Percentiles rank a stretch among this genome's conserved stretches.
Evolutionary conservation across 805 yeast species (phyloP).

Genomic region (Candida sanyiensis): DNA sequence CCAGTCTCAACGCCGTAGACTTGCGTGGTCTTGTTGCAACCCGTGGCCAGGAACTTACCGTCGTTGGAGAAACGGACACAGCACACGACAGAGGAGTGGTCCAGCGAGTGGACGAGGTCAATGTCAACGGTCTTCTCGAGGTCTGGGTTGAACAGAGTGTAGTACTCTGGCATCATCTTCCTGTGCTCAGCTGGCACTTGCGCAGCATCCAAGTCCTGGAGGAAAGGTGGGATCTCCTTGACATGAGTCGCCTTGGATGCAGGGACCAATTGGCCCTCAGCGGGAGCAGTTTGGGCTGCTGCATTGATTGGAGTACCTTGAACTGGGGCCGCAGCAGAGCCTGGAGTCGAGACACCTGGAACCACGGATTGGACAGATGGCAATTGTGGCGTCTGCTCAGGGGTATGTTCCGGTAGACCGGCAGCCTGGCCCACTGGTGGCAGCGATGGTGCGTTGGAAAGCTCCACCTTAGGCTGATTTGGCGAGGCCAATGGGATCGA

Average conservation of each 20-base stretch:
- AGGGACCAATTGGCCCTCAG: constrained; percentile 34
- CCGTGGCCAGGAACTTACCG: constrained; percentile 92
- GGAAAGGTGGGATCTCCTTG: constrained; percentile 77
- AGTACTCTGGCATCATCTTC: constrained; percentile 80
- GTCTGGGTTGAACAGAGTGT: constrained; percentile 85
- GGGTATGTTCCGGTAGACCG: constrained; percentile 17
- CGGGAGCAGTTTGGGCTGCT: constrained; percentile 20
- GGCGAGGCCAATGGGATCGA: constrained; percentile 19
- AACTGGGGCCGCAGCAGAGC: constrained; percentile 20
- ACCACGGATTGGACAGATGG: constrained; percentile 17
- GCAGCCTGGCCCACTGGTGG: constrained; percentile 15
- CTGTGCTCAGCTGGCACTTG: constrained; percentile 71
- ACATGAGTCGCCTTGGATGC: constrained; percentile 42
- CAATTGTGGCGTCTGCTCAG: constrained; percentile 21
- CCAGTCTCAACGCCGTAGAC: constrained; percentile 92
- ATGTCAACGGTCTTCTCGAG: constrained; percentile 74
- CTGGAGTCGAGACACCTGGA: constrained; percentile 3
- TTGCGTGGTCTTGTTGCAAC: constrained; percentile 93
- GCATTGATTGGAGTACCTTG: too few relatives aligned
- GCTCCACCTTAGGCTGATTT: constrained; percentile 29
- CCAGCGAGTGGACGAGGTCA: constrained; percentile 82
- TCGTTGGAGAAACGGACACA: constrained; percentile 90
- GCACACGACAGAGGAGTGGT: constrained; percentile 92
- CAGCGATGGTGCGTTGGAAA: constrained; percentile 13
- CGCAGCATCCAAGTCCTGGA: constrained; percentile 73